phyloP scores from a whole-genome alignment of 179 eudicot species.

The Nepenthes alata region DNA sequence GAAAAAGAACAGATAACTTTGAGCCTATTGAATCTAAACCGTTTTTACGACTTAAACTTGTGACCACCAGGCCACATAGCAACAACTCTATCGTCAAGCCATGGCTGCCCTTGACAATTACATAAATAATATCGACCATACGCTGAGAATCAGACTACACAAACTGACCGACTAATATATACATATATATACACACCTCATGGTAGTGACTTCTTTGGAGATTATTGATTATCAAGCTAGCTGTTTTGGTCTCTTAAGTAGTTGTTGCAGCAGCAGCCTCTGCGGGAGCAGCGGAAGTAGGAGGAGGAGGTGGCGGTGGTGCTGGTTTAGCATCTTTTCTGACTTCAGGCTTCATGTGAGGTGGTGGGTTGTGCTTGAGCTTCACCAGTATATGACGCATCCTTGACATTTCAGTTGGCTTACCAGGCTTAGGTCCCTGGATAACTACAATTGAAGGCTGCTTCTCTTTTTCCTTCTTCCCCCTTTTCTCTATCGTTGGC shows the following conservation, averaged over 20 bases:
- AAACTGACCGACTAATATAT: no score
- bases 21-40: no score
- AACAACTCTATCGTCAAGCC: no score
- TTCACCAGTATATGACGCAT: conserved; percentile 8
- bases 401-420: conserved; percentile 12
- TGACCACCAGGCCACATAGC: no score
- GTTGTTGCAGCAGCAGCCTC: not conserved
- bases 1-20: no score
- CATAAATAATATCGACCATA: no score
- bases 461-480: conserved; percentile 11
- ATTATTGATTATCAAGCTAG: no score
- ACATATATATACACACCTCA: no score
- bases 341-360: conserved; percentile 11
- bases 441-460: conserved; percentile 1
- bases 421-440: conserved; percentile 10
- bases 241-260: not conserved
- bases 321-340: conserved; percentile 1
- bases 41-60: no score
- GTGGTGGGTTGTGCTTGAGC: conserved; percentile 12
- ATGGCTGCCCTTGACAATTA: no score
- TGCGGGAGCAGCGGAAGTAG: not conserved
- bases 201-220: no score
- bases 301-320: not conserved
- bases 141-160: no score
- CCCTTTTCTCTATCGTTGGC: conserved; percentile 10